phyloP scores from a whole-genome alignment of 1,284 basidiomycete genomes.

The Leccinum solheimii region DNA sequence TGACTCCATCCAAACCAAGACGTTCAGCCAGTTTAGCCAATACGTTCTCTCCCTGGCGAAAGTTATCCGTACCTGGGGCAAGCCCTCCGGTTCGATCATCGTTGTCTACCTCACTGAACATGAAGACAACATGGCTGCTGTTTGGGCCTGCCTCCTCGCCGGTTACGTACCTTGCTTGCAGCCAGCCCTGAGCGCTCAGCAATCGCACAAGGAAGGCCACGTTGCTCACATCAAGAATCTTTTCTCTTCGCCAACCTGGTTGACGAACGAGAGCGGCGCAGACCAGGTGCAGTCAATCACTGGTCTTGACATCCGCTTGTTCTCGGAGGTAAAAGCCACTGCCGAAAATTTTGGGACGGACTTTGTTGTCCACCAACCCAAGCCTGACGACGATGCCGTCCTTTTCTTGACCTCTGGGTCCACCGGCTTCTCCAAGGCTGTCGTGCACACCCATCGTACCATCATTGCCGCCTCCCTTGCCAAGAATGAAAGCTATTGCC shows the following conservation, averaged over 20 bases:
- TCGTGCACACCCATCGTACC: conserved; percentile 29
- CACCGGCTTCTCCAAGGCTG: conserved; percentile 31
- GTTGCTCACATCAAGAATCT: conserved; percentile 31
- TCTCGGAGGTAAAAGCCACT: conserved; percentile 26
- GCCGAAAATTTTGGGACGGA: conserved; percentile 7
- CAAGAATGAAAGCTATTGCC: conserved; percentile 26
- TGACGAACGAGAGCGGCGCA: conserved; percentile 33
- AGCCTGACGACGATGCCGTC: conserved; percentile 29
- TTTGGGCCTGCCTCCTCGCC: conserved; percentile 35
- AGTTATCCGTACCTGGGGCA: conserved; percentile 21
- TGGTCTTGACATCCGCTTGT: conserved; percentile 30
- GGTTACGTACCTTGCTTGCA: conserved; percentile 34
- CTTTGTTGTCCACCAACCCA: conserved; percentile 20
- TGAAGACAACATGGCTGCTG: conserved; percentile 35
- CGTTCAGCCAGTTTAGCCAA: conserved; percentile 28
- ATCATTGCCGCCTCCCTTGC: conserved; percentile 28
- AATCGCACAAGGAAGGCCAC: conserved; percentile 34
- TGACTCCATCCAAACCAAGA: conserved; percentile 33
- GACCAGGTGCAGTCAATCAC: conserved; percentile 32
- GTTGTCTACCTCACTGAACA: conserved; percentile 35
- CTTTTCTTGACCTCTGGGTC: conserved; percentile 32
- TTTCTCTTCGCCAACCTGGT: conserved; percentile 32
- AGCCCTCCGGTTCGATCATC: conserved; percentile 32
- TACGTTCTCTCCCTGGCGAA: conserved; percentile 22
- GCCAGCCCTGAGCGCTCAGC: conserved; percentile 34